Conservation (phyloP, 2,329 filamentous ascomycete genomes). For the Penicillium hordei region DNA sequence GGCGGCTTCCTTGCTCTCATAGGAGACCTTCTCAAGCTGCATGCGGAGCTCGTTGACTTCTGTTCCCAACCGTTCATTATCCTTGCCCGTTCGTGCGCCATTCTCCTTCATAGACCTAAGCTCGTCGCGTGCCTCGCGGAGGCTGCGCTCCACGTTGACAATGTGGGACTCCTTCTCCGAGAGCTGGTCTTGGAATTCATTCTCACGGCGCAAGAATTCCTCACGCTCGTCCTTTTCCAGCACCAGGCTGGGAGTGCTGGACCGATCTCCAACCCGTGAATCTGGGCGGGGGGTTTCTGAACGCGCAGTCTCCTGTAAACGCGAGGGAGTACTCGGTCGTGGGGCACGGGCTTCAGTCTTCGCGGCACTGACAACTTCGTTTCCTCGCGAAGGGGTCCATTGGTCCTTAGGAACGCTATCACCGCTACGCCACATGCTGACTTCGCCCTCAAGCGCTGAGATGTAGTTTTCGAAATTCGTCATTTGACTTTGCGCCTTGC, state of each 20-base stretch:
- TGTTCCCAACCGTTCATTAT: conserved; percentile 81
- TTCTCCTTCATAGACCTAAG: conserved; percentile 81
- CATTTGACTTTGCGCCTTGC: conserved; percentile 86
- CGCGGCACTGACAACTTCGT: conserved; percentile 52
- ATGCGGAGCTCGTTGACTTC: conserved; percentile 94
- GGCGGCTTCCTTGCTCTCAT: conserved; percentile 92
- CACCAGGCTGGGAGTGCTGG: conserved; percentile 81
- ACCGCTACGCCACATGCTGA: conserved; percentile 82
- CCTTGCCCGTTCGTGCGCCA: conserved; percentile 76
- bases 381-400: conserved; percentile 70
- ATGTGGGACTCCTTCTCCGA: conserved; percentile 87
- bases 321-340: conserved; percentile 43
- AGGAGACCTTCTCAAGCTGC: conserved; percentile 92
- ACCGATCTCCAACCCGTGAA: conserved; percentile 71
- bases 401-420: conserved; percentile 84
- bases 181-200: conserved; percentile 94
- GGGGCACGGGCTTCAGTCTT: conserved; percentile 51
- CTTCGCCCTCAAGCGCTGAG: conserved; percentile 75
- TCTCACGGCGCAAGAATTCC: conserved; percentile 91
- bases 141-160: conserved; percentile 72
- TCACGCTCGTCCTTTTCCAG: conserved; percentile 96
- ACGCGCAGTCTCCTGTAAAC: conserved; percentile 48
- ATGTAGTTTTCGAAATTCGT: conserved; percentile 88
- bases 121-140: conserved; percentile 84
- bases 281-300: conserved; percentile 64